phyloP scores from a whole-genome alignment of 805 yeast species.

The Starmerella gropengiesseri region DNA sequence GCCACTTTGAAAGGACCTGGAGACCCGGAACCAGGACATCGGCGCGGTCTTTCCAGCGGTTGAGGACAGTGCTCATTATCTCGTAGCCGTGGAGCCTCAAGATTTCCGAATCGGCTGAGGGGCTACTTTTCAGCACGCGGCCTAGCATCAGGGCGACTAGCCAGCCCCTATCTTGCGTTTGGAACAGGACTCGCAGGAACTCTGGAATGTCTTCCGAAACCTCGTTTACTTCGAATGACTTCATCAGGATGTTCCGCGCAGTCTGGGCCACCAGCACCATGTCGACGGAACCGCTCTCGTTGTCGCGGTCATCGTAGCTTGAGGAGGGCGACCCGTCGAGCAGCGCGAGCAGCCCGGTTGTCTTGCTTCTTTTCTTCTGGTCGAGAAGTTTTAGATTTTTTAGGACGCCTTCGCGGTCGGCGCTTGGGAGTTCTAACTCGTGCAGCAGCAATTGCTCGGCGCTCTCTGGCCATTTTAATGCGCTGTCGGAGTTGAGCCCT shows the following conservation, averaged over 20 bases:
- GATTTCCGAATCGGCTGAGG: conserved; percentile 44
- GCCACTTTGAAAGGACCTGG: conserved; percentile 51
- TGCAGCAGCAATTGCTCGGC: conserved; percentile 18
- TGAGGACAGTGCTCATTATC: conserved; percentile 53
- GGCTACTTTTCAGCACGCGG: conserved; percentile 50
- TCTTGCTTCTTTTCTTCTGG: conserved; percentile 4
- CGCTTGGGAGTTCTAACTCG: conserved; percentile 36
- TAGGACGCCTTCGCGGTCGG: conserved; percentile 21
- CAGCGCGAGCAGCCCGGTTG: conserved; percentile 14
- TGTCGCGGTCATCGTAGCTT: background rate
- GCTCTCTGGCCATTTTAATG: conserved; percentile 35
- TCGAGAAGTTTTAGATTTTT: background rate
- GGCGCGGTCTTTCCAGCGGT: conserved; percentile 33
- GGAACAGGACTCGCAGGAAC: conserved; percentile 72
- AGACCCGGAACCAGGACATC: conserved; percentile 41
- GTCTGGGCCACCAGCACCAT: background rate
- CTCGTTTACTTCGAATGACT: conserved; percentile 39
- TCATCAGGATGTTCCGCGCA: conserved; percentile 5
- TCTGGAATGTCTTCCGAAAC: conserved; percentile 49
- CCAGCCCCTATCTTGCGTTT: conserved; percentile 34
- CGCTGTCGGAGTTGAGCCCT: conserved; percentile 58
- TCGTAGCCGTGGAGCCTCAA: conserved; percentile 80
- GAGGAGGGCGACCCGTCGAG: conserved; percentile 17
- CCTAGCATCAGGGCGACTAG: conserved; percentile 57
- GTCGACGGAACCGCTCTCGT: too few relatives aligned